phyloP scores from a whole-genome alignment of 768 basidiomycete species.

The Termitomyces sp. region DNA sequence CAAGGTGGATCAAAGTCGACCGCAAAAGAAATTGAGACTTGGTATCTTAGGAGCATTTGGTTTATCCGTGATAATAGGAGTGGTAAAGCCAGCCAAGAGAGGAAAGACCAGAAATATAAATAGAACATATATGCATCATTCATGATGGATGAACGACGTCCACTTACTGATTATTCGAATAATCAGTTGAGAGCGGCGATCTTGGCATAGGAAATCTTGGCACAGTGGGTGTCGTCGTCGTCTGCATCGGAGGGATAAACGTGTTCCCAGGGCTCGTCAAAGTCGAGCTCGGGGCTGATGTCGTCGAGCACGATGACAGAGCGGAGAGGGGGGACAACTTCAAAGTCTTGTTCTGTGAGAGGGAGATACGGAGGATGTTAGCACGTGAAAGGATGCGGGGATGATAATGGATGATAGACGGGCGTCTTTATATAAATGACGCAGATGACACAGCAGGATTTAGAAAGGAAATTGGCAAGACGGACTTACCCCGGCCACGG shows the following conservation, averaged over 20 bases:
- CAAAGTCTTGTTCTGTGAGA: constrained; percentile 45
- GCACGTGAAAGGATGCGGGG: background rate
- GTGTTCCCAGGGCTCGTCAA: constrained; percentile 60
- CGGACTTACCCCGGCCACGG: constrained; percentile 35
- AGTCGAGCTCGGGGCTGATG: constrained; percentile 29
- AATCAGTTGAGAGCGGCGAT: constrained; percentile 20
- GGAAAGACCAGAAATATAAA: background rate
- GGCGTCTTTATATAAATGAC: background rate
- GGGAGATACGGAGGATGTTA: background rate
- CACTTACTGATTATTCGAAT: background rate
- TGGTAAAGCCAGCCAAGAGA: background rate
- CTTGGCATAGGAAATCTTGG: constrained; percentile 37
- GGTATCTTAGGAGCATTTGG: background rate
- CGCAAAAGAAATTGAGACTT: background rate
- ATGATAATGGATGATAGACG: background rate
- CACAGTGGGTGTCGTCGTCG: constrained; percentile 17
- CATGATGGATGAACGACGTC: background rate
- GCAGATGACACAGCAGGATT: background rate
- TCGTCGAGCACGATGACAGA: constrained; percentile 60
- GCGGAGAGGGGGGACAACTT: constrained; percentile 47
- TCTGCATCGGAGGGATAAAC: constrained; percentile 37
- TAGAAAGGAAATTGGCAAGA: background rate
- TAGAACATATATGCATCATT: background rate
- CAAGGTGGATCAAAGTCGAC: background rate
- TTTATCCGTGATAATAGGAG: background rate